Evolutionary conservation across 495 filamentous ascomycete species (phyloP), one percentile per base, ranked within the genome.

Genomic region (Aspergillus saccharolyticus): DNA sequence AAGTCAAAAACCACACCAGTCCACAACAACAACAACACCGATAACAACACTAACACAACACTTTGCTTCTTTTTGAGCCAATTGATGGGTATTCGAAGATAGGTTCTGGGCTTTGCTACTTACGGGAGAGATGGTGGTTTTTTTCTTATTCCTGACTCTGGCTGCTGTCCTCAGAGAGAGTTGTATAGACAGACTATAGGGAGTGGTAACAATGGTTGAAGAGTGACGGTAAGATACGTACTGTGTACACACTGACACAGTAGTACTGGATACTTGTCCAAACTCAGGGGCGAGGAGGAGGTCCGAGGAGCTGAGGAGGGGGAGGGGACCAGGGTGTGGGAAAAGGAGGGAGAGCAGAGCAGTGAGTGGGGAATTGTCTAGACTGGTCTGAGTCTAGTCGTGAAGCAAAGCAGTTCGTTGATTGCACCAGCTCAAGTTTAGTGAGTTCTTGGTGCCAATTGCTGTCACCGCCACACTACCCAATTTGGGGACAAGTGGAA

Each of bases 331-430:
- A n/a, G n/a, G n/a, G n/a, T n/a, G 60, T 60, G 64, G 54, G 64
- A 60, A 58, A 65, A 52, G 65, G 60, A 64, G 68, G 64, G 68
- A 65, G 62, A 61, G 58, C n/a, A 52, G 60, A 66, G 52, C 42
- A 50, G 60, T 59, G 60, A 57, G 60, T 65, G 68, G 68, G 63
- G 69, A 65, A 63, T 65, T 67, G 64, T 68, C 33, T 39, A 39
- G 33, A 39, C 33, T 39, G 33, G 33, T 39, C 33, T 39, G 12
- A 15, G 33, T 39, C 33, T 39, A 39, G 33, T 39, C 14, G 2
- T 5, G 10, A 12, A 2, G 5, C 2, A 39, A 39, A 10, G 33
- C 33, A 39, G 33, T 39, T 39, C 33, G 33, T 39, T 39, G 33
- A 39, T 39, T 39, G 33, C 33, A 39, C 33, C 33, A 39, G 12